Base-by-base conservation (phyloP, 108 stramenopile genomes). In the Nitzschia palea region DNA sequence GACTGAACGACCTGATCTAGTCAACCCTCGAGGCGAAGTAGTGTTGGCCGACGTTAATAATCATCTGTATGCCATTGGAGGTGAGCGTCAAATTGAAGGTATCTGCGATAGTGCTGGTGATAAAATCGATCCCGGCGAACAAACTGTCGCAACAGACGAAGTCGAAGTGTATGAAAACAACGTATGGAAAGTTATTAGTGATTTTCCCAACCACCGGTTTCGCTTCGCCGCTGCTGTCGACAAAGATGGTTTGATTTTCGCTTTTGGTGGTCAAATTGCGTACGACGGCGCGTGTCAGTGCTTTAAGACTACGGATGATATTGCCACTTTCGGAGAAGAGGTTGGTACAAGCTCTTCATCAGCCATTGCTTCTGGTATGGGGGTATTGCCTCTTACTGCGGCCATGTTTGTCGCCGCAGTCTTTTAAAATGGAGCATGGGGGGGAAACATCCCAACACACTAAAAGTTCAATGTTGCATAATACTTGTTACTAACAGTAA, bases 191-290 rank as follows among this genome's bases (percentile, higher is more conserved):
- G 30, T 57, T 0, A 18, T 83, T 44, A 68, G 34, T 17, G 55
- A 54, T 60, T 82, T 91, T 68, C 83, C 85, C 25, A 57, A 56
- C 17, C 55, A 73, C 27, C 67, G 83, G 12, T 91, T 91, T 45
- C 83, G 90, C 1, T 88, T 88, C 59, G 74, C 77, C 44, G 86
- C 87, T 15, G 70, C 72, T 23, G 82, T 40, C 10, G 76, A 51
- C 60, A 61, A 31, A 1, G 62, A 64, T 0, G 55, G 64, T 25
- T 56, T 61, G 3, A 57, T 87, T 29, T 88, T 78, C 59, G 65
- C 82, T 8, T 91, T 91, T 75, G 90, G 90, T 48, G 90, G 90
- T 34, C 90, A 91, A 68, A 62, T 58, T 12, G 76, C 72, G 0
- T 86, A 77, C 52, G 70, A 88, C 57, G 64, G 59, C 2, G 60